Evolutionary conservation across 805 yeast genomes (phyloP).

Genomic region (Barnettozyma vustinii): DNA sequence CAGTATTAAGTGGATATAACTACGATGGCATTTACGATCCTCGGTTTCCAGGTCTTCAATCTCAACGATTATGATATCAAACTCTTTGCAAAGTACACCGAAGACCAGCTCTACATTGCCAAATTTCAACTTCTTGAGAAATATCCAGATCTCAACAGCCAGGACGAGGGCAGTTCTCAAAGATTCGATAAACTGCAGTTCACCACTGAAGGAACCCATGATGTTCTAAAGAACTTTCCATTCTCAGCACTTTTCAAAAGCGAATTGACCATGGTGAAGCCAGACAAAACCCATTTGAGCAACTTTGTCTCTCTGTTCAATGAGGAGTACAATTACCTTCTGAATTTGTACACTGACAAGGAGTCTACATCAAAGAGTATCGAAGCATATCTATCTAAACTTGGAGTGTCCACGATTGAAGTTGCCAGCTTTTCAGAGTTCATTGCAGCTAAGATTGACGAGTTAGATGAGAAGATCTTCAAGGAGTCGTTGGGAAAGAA

Average conservation of each 20-base stretch:
- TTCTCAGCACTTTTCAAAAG: slow-evolving; percentile 18
- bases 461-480: slow-evolving; percentile 18
- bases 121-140: slow-evolving; percentile 17
- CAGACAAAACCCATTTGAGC: slow-evolving; percentile 8
- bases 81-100: slow-evolving; percentile 16
- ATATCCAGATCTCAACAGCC: slow-evolving; percentile 11
- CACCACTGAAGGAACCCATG: slow-evolving; percentile 4
- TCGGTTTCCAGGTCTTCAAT: slow-evolving; percentile 21
- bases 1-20: neutral
- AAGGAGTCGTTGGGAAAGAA: slow-evolving; percentile 18
- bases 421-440: slow-evolving; percentile 8
- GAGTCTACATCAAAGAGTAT: slow-evolving; percentile 1
- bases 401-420: slow-evolving; percentile 6
- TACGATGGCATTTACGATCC: slow-evolving; percentile 14
- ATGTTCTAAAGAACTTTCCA: slow-evolving; percentile 18
- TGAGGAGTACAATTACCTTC: slow-evolving; percentile 21
- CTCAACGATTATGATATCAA: slow-evolving; percentile 24
- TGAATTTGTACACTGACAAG: slow-evolving; percentile 17
- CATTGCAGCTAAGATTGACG: slow-evolving; percentile 14
- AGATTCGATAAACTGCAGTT: slow-evolving; percentile 16
- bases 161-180: slow-evolving; percentile 22
- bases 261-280: slow-evolving; percentile 13
- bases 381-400: slow-evolving; percentile 8
- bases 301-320: slow-evolving; percentile 15
- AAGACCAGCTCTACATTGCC: slow-evolving; percentile 19